Conservation (phyloP, 2,329 filamentous ascomycete species). For the Pseudogymnoascus sp. region DNA sequence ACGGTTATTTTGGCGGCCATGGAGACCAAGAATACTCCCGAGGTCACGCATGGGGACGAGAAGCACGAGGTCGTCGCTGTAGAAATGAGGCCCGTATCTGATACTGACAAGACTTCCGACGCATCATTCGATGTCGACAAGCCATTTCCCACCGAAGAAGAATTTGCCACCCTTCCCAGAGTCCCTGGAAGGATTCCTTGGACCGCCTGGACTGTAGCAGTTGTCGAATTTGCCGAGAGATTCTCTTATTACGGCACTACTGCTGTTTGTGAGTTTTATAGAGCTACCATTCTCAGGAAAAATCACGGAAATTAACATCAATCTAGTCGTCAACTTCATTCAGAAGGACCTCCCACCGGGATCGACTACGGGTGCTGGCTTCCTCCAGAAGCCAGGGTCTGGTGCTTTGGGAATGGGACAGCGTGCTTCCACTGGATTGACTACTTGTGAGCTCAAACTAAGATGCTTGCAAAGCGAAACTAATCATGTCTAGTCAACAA, state of each 20-base stretch:
- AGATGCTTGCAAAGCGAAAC: constrained; percentile 13
- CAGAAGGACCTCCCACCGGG: not conserved
- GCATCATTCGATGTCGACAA: constrained; percentile 6
- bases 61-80: constrained; percentile 10
- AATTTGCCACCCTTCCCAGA: constrained; percentile 49
- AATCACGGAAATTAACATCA: constrained; percentile 17
- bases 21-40: constrained; percentile 13
- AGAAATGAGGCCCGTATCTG: not conserved
- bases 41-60: constrained; percentile 11
- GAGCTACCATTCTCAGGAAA: not conserved
- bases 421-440: constrained; percentile 39
- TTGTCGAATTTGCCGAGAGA: constrained; percentile 65
- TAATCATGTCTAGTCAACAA: constrained; percentile 32
- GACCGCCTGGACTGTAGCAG: constrained; percentile 59
- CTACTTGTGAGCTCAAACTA: constrained; percentile 25
- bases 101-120: constrained; percentile 6
- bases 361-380: constrained; percentile 35
- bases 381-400: constrained; percentile 28
- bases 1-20: constrained; percentile 2
- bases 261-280: constrained; percentile 46
- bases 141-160: constrained; percentile 47
- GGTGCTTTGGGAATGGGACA: constrained; percentile 38
- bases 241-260: constrained; percentile 69
- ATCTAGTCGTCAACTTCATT: constrained; percentile 8
- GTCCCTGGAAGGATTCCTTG: constrained; percentile 56